phyloP scores from a whole-genome alignment of 768 basidiomycete genomes.

The Amanita thiersii region DNA sequence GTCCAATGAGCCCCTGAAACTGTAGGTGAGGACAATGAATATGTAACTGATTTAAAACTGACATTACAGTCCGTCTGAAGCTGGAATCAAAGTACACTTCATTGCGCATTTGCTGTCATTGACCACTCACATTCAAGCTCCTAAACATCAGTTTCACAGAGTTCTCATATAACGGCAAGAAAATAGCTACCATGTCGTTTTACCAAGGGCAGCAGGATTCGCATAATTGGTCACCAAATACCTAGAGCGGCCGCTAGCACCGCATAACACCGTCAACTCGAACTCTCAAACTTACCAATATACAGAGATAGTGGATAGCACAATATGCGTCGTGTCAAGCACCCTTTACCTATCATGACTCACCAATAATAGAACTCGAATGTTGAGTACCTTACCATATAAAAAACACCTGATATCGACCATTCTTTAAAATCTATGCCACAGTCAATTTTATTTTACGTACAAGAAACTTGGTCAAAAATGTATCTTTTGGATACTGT shows the following conservation, averaged over 20 bases:
- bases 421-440: not conserved
- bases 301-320: slow-evolving; percentile 34
- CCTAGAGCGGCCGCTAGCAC: slow-evolving; percentile 17
- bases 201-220: slow-evolving; percentile 25
- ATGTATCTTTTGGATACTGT: slow-evolving; percentile 31
- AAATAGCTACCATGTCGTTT: slow-evolving; percentile 30
- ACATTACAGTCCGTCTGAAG: slow-evolving; percentile 46
- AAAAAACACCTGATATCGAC: slow-evolving; percentile 22
- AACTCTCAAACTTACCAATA: slow-evolving; percentile 31
- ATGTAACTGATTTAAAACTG: slow-evolving; percentile 9
- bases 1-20: slow-evolving; percentile 36
- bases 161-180: not conserved
- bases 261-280: not conserved
- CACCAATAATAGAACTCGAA: not conserved
- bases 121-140: slow-evolving; percentile 31
- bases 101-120: not conserved
- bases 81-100: slow-evolving; percentile 17
- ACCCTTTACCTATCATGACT: slow-evolving; percentile 21
- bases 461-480: slow-evolving; percentile 32
- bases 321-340: slow-evolving; percentile 36
- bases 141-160: slow-evolving; percentile 16
- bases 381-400: slow-evolving; percentile 20
- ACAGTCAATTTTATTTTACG: slow-evolving; percentile 2
- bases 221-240: slow-evolving; percentile 38
- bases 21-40: not conserved